Percentiles rank a stretch among this genome's conserved stretches.
These are phyloP conservation scores for Boletus tylopilopsis DNA, from an alignment of 768 basidiomycete species.

Conservation along the genomic window DNA sequence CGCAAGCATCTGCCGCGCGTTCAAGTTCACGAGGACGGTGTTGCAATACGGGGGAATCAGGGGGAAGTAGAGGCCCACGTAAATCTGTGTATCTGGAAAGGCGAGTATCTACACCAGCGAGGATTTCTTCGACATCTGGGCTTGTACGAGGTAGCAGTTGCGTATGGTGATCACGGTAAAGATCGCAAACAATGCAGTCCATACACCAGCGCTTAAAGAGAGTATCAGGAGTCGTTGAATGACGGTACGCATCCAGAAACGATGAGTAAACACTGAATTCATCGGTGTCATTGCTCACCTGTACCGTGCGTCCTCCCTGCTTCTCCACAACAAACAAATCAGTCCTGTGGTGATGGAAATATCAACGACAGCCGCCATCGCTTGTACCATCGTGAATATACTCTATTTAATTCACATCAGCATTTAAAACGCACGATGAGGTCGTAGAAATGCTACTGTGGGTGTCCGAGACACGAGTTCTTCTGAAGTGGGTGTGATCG, in stretches of 20 bases:
- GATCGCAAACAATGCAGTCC: slow-evolving; percentile 16
- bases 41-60: slow-evolving; percentile 31
- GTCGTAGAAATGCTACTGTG: neutral
- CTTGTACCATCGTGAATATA: slow-evolving; percentile 7
- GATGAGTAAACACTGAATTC: too few relatives aligned
- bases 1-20: slow-evolving; percentile 21
- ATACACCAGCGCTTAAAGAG: slow-evolving; percentile 13
- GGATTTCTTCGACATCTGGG: too few relatives aligned
- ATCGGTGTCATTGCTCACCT: neutral
- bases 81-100: slow-evolving; percentile 15
- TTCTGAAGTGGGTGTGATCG: slow-evolving; percentile 7
- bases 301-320: slow-evolving; percentile 14
- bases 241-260: slow-evolving; percentile 16
- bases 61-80: slow-evolving; percentile 24
- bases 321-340: slow-evolving; percentile 10
- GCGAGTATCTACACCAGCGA: slow-evolving; percentile 9
- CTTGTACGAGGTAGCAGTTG: neutral
- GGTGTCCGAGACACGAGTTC: slow-evolving; percentile 8
- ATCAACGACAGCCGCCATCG: slow-evolving; percentile 7
- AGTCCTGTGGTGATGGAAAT: slow-evolving; percentile 14
- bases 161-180: slow-evolving; percentile 12
- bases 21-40: slow-evolving; percentile 31
- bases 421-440: neutral
- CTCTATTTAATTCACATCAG: slow-evolving; percentile 3
- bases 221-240: slow-evolving; percentile 13